A percentile compares a stretch with the other conserved stretches of the same genome.
phyloP scores from a whole-genome alignment of 2,329 filamentous ascomycete genomes.

The Stagonosporopsis cucurbitacearum region DNA sequence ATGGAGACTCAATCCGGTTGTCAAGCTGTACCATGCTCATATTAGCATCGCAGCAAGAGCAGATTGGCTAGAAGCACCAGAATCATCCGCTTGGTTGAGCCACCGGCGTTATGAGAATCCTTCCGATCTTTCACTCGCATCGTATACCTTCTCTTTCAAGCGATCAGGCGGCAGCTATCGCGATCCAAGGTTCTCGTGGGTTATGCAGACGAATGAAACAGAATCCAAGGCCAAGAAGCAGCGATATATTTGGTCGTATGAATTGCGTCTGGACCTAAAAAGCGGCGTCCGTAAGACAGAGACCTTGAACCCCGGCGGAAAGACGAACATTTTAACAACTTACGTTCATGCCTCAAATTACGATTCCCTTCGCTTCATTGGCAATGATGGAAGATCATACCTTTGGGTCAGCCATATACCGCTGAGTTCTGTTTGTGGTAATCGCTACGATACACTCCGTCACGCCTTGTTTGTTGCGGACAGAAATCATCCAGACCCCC shows the following conservation, averaged over 20 bases:
- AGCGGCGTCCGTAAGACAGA: conserved; percentile 37
- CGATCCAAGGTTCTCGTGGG: conserved; percentile 37
- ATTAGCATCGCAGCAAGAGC: conserved; percentile 18
- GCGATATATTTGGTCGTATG: conserved; percentile 34
- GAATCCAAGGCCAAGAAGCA: conserved; percentile 10
- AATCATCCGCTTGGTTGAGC: conserved; percentile 32
- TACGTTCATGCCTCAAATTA: conserved; percentile 43
- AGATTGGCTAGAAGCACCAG: conserved; percentile 37
- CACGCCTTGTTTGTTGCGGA: conserved; percentile 42
- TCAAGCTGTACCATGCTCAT: conserved; percentile 33
- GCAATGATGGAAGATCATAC: conserved; percentile 36
- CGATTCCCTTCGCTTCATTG: conserved; percentile 41
- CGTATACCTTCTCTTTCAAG: conserved; percentile 37
- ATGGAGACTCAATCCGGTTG: conserved; percentile 33
- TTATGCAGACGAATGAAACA: conserved; percentile 27
- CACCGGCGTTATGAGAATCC: conserved; percentile 25
- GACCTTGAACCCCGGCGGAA: conserved; percentile 24
- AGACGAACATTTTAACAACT: conserved; percentile 32
- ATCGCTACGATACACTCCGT: conserved; percentile 38
- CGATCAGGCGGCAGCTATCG: conserved; percentile 31
- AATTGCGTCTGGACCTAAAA: conserved; percentile 31
- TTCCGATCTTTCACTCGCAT: conserved; percentile 19
- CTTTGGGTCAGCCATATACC: conserved; percentile 41
- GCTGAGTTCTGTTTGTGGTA: conserved; percentile 30
- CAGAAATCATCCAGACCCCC: conserved; percentile 31